Percentiles rank a stretch among this genome's conserved stretches.
Evolutionary conservation across 2,329 filamentous ascomycete genomes (phyloP).

Genomic region (Colletotrichum tropicale): DNA sequence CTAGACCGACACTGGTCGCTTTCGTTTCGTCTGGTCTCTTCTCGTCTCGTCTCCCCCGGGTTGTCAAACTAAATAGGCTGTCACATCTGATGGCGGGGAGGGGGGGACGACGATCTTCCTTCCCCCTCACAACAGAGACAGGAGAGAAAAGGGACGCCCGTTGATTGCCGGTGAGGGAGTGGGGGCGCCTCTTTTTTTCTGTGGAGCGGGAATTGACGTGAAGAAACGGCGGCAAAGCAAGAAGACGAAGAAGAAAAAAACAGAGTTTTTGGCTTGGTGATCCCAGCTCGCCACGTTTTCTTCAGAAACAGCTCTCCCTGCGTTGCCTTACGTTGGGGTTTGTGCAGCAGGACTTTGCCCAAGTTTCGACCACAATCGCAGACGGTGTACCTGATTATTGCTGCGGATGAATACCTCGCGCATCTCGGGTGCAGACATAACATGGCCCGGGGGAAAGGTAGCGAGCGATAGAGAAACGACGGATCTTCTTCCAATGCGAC

Average conservation of each 20-base stretch:
- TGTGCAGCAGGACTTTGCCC: not conserved
- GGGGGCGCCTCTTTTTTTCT: not conserved
- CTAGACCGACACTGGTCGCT: not conserved
- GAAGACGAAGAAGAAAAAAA: not conserved
- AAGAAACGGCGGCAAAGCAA: not conserved
- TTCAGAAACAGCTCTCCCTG: not conserved
- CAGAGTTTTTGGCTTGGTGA: not conserved
- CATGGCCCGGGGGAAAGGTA: not conserved
- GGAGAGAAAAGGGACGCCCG: not conserved
- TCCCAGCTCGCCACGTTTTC: conserved; percentile 18
- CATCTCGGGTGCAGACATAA: not conserved
- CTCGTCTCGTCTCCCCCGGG: not conserved
- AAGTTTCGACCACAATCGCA: not conserved
- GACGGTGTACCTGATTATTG: not conserved
- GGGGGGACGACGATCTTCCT: not conserved
- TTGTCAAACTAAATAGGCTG: not conserved
- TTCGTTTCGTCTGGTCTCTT: conserved; percentile 10
- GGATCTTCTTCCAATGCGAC: not conserved
- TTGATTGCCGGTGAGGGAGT: not conserved
- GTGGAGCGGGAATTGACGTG: not conserved
- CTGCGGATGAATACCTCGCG: not conserved
- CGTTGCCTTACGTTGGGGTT: not conserved
- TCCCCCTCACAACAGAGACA: not conserved
- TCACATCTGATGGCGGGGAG: not conserved
- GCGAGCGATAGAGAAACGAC: not conserved